Evolutionary conservation across 768 basidiomycete genomes (phyloP).

Genomic region (Rhodotorula toruloides): DNA sequence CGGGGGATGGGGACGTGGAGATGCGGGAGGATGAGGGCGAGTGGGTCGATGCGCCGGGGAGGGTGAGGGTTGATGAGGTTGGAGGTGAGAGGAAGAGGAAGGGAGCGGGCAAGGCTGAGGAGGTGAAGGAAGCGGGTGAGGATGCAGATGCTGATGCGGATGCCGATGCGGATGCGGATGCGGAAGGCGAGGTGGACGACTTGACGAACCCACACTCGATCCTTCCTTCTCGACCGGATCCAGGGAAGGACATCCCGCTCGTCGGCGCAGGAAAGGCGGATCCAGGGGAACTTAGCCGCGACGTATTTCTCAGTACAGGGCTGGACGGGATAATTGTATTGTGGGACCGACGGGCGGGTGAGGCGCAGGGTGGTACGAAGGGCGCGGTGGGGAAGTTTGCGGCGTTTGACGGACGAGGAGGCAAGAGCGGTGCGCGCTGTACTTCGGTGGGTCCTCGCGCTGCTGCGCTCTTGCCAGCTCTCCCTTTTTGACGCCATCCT

Average conservation of each 20-base stretch:
- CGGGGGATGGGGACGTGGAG: conserved; percentile 20
- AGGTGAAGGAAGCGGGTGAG: neutral
- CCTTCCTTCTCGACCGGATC: neutral
- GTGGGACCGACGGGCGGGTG: conserved; percentile 70
- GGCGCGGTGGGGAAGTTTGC: conserved; percentile 1
- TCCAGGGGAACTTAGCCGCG: conserved; percentile 62
- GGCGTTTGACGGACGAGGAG: neutral
- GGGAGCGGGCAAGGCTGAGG: neutral
- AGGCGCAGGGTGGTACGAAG: conserved; percentile 2
- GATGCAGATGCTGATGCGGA: conserved; percentile 8
- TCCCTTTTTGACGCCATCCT: too few relatives aligned
- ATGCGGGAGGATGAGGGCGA: neutral
- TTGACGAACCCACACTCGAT: neutral
- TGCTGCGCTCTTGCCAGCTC: neutral
- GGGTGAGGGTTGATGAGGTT: conserved; percentile 9
- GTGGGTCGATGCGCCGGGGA: neutral
- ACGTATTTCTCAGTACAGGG: conserved; percentile 78
- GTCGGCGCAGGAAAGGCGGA: neutral
- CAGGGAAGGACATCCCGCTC: conserved; percentile 4
- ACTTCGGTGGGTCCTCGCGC: conserved; percentile 67
- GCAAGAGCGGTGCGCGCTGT: conserved; percentile 65
- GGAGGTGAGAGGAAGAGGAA: neutral
- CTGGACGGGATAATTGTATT: conserved; percentile 88
- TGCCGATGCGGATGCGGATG: conserved; percentile 40
- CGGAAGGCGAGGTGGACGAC: conserved; percentile 31